Percentiles rank a stretch among this genome's conserved stretches.
Conservation (phyloP, 176 grass and related monocot genomes). For the Triticum timopheevii region DNA sequence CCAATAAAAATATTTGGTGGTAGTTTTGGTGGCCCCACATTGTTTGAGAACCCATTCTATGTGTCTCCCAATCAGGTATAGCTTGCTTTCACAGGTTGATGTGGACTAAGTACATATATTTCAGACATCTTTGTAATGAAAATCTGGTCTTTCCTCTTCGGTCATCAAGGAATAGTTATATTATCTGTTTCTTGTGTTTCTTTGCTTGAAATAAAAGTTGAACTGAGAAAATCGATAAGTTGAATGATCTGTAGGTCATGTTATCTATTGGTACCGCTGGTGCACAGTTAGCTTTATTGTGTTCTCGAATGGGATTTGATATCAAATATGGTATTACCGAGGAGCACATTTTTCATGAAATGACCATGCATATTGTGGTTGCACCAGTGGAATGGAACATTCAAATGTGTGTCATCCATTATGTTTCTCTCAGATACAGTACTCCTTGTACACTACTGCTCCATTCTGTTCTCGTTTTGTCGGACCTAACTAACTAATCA, state of each 20-base stretch:
- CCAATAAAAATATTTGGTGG: constrained; percentile 98
- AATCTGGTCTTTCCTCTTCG: neutral
- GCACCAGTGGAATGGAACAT: too few species aligned
- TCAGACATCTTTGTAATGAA: neutral
- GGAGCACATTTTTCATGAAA: neutral
- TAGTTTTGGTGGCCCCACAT: constrained; percentile 86
- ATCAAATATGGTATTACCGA: neutral
- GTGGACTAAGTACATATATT: neutral
- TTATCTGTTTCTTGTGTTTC: neutral
- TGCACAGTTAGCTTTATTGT: neutral
- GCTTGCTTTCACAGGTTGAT: neutral
- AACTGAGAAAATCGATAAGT: neutral
- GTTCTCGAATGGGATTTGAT: neutral
- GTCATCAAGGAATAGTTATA: neutral
- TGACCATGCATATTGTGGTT: too few species aligned
- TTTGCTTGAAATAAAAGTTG: neutral
- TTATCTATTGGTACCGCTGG: neutral
- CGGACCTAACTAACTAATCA: neutral
- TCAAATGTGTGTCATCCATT: neutral
- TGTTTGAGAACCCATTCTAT: constrained; percentile 91
- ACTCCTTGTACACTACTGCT: neutral
- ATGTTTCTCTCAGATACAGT: constrained; percentile 1
- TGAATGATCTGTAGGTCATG: neutral
- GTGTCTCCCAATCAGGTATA: constrained; percentile 96
- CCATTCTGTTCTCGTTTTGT: neutral